phyloP scores from a whole-genome alignment of 2,329 filamentous ascomycete genomes.

The Pseudocercospora crystallina region DNA sequence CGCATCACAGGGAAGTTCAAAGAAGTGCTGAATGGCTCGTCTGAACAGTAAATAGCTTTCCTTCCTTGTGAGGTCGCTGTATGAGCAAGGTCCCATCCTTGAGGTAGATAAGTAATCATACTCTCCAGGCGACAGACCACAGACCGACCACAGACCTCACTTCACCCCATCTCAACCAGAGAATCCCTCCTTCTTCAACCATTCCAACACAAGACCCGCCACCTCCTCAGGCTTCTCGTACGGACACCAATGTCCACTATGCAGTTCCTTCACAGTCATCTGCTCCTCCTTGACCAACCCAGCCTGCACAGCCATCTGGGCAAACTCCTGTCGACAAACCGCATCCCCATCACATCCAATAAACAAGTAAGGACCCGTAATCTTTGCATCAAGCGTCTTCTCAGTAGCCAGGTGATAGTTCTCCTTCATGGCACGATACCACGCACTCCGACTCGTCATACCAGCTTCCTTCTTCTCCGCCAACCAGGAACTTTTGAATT shows the following conservation, averaged over 20 bases:
- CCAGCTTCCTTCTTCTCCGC: slow-evolving; percentile 32
- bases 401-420: slow-evolving; percentile 30
- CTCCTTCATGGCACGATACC: slow-evolving; percentile 34
- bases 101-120: too few relatives aligned
- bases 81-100: too few relatives aligned
- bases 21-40: too few relatives aligned
- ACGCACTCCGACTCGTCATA: slow-evolving; percentile 37
- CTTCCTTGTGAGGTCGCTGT: too few relatives aligned
- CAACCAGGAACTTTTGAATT: slow-evolving; percentile 38
- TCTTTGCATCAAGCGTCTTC: slow-evolving; percentile 19
- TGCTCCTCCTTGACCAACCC: slow-evolving; percentile 24
- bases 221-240: slow-evolving; percentile 30
- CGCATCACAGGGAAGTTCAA: too few relatives aligned
- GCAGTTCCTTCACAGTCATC: slow-evolving; percentile 18
- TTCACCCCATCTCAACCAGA: not conserved
- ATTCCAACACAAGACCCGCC: slow-evolving; percentile 18
- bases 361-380: slow-evolving; percentile 37
- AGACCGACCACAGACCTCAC: too few relatives aligned
- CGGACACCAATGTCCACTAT: slow-evolving; percentile 29
- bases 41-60: too few relatives aligned
- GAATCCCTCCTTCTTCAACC: slow-evolving; percentile 20
- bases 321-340: slow-evolving; percentile 25
- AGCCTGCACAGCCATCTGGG: slow-evolving; percentile 18
- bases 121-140: too few relatives aligned
- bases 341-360: slow-evolving; percentile 33